Conservation (phyloP, 108 stramenopile genomes). For the Aureococcus anophagefferens region DNA sequence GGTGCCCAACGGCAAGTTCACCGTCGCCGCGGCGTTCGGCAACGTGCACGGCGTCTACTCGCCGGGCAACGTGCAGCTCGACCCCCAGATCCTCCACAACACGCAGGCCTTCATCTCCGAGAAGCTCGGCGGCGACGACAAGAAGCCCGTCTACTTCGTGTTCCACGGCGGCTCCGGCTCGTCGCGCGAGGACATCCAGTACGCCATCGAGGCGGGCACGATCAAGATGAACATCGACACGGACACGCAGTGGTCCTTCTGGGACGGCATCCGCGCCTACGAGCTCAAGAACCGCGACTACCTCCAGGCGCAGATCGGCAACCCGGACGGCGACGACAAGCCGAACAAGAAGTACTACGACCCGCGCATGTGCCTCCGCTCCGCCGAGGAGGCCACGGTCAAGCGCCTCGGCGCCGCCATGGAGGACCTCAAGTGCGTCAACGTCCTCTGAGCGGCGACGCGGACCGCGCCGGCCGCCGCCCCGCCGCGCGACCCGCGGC, state of each 20-base stretch:
- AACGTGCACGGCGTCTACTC: constrained; percentile 93
- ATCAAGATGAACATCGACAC: constrained; percentile 99
- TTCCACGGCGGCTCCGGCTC: constrained; percentile 95
- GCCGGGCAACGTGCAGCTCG: constrained; percentile 87
- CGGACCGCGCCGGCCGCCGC: no score
- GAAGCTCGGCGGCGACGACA: constrained; percentile 73
- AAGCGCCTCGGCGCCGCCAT: constrained; percentile 74
- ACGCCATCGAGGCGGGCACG: constrained; percentile 72
- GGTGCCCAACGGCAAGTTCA: constrained; percentile 67
- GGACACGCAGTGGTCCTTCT: constrained; percentile 92
- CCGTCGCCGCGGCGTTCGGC: constrained; percentile 84
- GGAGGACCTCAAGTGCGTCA: constrained; percentile 79
- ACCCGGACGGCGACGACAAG: constrained; percentile 86
- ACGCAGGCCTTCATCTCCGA: constrained; percentile 78
- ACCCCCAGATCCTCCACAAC: constrained; percentile 81
- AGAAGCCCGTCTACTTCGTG: constrained; percentile 85
- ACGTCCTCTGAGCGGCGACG: constrained; percentile 31
- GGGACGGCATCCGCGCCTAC: constrained; percentile 76
- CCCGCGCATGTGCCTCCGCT: constrained; percentile 85
- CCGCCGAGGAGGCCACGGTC: constrained; percentile 84
- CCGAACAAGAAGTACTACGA: constrained; percentile 99
- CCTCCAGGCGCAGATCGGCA: constrained; percentile 90
- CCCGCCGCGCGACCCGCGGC: no score
- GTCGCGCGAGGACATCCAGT: constrained; percentile 74
- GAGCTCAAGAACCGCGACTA: constrained; percentile 84